Evolutionary conservation across 2,329 filamentous ascomycete species (phyloP), one percentile per base, ranked within the genome.

Genomic region (Colletotrichum falcatum): DNA sequence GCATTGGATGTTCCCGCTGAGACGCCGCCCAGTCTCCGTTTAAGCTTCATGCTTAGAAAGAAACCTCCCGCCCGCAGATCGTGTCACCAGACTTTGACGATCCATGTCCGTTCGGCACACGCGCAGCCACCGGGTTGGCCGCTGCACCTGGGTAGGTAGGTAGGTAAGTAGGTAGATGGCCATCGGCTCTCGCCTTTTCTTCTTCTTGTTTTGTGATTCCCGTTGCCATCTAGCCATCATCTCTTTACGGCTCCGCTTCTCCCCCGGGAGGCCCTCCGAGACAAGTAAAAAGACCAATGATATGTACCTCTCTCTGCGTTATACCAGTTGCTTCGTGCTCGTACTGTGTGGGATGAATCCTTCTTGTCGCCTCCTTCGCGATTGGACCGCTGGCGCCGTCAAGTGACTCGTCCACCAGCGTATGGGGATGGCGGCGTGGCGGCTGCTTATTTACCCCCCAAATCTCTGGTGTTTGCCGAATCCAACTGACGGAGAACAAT

Each of bases 11-110:
- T 48, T 23, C 14, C 2, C 23, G 48, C 63, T 62, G 56, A 70
- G 55, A 70, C 67, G 44, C 44, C 48, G 46, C 48, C 55, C 55
- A 66, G 66, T 66, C 55, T 66, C 18, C 39, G 39, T 61, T 56
- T 61, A 66, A 61, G 55, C 56, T 66, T 66, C 55, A 49, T 37
- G 14, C 20, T 42, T 28, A 42, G 18, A 42, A 16, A 49, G 26
- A 44, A 23, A 37, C 66, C 39, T 55, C 48, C 65, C 28, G 62
- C 55, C 55, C 20, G 30, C 42, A 42, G 35, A 20, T 35, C 48
- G 26, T 51, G 62, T 69, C 66, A 66, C 23, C 61, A 48, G 66
- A 66, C 54, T 35, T 35, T 35, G 54, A n/a, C 48, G 23, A 65
- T 48, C 48, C 37, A 26, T 30, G 61, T 66, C 61, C 64, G 62